These are phyloP conservation scores for Tolypocladium album DNA, from an alignment of 2,329 filamentous ascomycete species.

Conservation along the genomic window DNA sequence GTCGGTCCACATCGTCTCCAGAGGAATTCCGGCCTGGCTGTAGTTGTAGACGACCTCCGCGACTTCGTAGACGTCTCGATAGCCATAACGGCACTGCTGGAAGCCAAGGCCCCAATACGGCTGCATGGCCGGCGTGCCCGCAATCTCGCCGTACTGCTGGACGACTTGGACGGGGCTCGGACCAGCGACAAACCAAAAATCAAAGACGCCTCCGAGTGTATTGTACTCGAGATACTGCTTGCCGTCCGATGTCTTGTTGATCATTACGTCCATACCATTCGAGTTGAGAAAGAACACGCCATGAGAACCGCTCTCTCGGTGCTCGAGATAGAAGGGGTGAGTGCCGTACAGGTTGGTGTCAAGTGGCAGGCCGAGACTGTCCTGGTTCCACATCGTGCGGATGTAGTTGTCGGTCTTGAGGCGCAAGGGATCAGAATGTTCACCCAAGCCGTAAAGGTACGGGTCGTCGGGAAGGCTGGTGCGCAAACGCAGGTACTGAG, in stretches of 20 bases:
- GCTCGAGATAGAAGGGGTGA: constrained; percentile 69
- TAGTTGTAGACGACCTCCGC: constrained; percentile 59
- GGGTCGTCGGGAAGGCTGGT: constrained; percentile 59
- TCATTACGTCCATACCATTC: constrained; percentile 63
- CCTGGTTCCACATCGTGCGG: constrained; percentile 61
- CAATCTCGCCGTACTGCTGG: constrained; percentile 56
- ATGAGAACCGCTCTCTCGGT: constrained; percentile 39
- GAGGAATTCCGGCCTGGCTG: constrained; percentile 50
- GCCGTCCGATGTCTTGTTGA: constrained; percentile 48
- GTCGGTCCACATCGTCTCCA: constrained; percentile 67
- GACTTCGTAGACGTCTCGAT: constrained; percentile 59
- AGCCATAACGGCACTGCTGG: constrained; percentile 70
- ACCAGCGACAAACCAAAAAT: constrained; percentile 71
- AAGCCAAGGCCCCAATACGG: constrained; percentile 75
- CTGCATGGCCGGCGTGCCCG: constrained; percentile 66
- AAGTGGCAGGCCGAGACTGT: constrained; percentile 51
- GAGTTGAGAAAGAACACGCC: constrained; percentile 69
- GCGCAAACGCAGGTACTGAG: constrained; percentile 64
- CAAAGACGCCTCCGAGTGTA: constrained; percentile 64
- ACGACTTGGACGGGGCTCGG: constrained; percentile 58
- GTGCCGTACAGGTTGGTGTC: constrained; percentile 63
- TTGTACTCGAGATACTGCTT: constrained; percentile 73
- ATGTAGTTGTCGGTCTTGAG: constrained; percentile 51
- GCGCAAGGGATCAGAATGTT: constrained; percentile 62
- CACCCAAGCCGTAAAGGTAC: constrained; percentile 68